phyloP scores from a whole-genome alignment of 495 filamentous ascomycete species.

The Tuber umbilicatum region DNA sequence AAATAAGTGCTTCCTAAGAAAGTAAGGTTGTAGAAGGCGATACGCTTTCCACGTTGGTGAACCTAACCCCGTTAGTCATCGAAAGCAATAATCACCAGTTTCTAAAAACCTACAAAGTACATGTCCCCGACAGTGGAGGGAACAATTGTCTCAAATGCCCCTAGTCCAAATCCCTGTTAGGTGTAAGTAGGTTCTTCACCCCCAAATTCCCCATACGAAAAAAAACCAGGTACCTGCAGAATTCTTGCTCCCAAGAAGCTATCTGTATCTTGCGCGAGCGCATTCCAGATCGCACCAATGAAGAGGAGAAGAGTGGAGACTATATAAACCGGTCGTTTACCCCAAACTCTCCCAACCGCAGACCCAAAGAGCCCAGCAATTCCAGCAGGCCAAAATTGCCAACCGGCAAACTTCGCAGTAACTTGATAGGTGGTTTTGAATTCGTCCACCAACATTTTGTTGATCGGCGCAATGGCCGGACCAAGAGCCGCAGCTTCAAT shows the following conservation, averaged over 20 bases:
- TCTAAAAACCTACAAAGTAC: constrained; percentile 50
- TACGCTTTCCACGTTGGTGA: constrained; percentile 59
- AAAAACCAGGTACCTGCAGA: constrained; percentile 28
- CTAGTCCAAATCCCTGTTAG: constrained; percentile 49
- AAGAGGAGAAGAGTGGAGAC: constrained; percentile 55
- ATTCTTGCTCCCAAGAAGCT: constrained; percentile 54
- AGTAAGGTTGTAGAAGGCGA: constrained; percentile 60
- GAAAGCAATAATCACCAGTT: background rate
- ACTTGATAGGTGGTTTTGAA: constrained; percentile 45
- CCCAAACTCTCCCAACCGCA: constrained; percentile 58
- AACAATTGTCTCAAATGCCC: constrained; percentile 55
- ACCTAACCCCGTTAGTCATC: constrained; percentile 16
- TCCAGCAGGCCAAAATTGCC: constrained; percentile 51
- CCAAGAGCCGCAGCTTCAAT: constrained; percentile 36
- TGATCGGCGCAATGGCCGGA: constrained; percentile 43
- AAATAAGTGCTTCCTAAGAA: constrained; percentile 52
- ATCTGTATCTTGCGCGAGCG: constrained; percentile 50
- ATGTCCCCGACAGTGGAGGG: constrained; percentile 53
- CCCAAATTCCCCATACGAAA: background rate
- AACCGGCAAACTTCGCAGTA: constrained; percentile 47
- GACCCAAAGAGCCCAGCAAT: constrained; percentile 55
- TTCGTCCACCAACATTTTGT: constrained; percentile 44
- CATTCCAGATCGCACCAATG: constrained; percentile 56
- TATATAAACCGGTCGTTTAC: constrained; percentile 59
- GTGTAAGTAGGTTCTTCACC: constrained; percentile 43